Base-by-base conservation (phyloP, 129 eudicot genomes). In the Pittosporum tobira region DNA sequence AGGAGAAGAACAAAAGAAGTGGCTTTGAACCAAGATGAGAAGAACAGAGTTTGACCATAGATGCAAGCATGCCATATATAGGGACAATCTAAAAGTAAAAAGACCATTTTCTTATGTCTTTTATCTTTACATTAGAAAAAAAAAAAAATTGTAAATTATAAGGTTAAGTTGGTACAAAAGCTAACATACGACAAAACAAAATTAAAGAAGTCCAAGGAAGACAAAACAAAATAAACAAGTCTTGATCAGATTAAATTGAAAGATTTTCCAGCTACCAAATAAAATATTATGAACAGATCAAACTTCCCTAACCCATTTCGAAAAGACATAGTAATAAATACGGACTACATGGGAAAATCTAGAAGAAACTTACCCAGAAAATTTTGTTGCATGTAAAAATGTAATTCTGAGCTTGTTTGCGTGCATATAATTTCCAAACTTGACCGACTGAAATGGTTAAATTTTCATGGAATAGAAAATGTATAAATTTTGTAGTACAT, bases 91-190 rank as follows among this genome's bases (percentile, higher is more conserved):
- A 18, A n/a, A 51, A 51, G 57, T 2, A 51, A 51, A 24, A 9
- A 54, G 14, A 54, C 40, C 46, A 15, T 27, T 54, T 54, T 28
- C 22, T 54, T 21, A 11, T n/a, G 28, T 54, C 38, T 27, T 54
- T 54, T n/a, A 54, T 54, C 38, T 27, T 54, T 54, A 54, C 38
- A 29, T 54, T 27, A n/a, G n/a, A n/a, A n/a, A n/a, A n/a, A n/a
- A n/a, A n/a, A 52, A 12, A 24, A 10, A 24, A 24, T 28, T 26
- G 40, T 21, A 27, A 12, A 27, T 28, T 29, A 16, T 29, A 19
- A 54, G 59, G 40, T 54, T 29, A 54, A 42, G 30, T 54, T 54
- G 59, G 59, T 54, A 27, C 38, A 54, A 54, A 27, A 54, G 59
- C 59, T 40, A 40, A 4, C 11, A 54, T 22, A 26, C 6, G 5